phyloP scores from a whole-genome alignment of 2,329 filamentous ascomycete species.

The Diaporthe batatas region DNA sequence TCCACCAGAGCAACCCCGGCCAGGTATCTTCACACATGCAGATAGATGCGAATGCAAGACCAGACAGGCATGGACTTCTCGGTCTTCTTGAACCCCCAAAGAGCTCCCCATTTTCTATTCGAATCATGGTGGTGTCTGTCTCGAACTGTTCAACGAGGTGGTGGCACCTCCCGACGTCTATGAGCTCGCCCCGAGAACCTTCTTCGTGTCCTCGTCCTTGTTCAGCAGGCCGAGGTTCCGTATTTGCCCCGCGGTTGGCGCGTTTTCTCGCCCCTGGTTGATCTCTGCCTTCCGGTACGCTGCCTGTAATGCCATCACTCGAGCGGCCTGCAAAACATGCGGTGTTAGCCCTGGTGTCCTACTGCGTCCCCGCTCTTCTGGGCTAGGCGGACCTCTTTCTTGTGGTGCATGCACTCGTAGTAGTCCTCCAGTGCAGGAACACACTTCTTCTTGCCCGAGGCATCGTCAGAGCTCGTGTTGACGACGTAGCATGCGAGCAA shows the following conservation, averaged over 20 bases:
- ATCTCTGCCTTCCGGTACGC: slow-evolving; percentile 87
- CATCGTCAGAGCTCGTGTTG: slow-evolving; percentile 85
- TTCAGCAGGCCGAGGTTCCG: slow-evolving; percentile 86
- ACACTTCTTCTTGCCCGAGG: slow-evolving; percentile 89
- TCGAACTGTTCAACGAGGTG: slow-evolving; percentile 21
- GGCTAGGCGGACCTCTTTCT: slow-evolving; percentile 84
- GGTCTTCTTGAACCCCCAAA: neutral
- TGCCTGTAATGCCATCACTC: slow-evolving; percentile 82
- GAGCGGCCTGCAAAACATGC: slow-evolving; percentile 72
- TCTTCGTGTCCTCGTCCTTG: slow-evolving; percentile 84
- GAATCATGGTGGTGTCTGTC: neutral
- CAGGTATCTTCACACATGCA: neutral
- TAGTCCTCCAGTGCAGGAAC: slow-evolving; percentile 90
- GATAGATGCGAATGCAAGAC: neutral
- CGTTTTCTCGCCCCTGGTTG: slow-evolving; percentile 81
- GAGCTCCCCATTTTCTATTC: slow-evolving; percentile 6
- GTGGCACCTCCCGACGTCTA: slow-evolving; percentile 15
- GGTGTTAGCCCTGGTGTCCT: slow-evolving; percentile 26
- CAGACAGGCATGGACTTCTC: neutral
- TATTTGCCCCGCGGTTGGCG: slow-evolving; percentile 87
- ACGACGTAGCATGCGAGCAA: slow-evolving; percentile 98
- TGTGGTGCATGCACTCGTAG: slow-evolving; percentile 98
- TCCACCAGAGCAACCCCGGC: neutral
- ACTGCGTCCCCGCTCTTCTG: neutral
- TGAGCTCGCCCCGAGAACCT: slow-evolving; percentile 60